A percentile compares a stretch with the other conserved stretches of the same genome.
phyloP scores from a whole-genome alignment of 176 grass and related monocot genomes.

The sorghum (Sorghum bicolor) region Sorghum_bicolor_NCBIv3 NC_012870.2:15160501-15161000 shows the following conservation, averaged over 20 bases:
- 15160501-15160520: background rate
- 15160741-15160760: conserved; percentile 65
- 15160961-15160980: conserved; percentile 83
- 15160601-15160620: conserved; percentile 42
- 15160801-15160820: conserved; percentile 50
- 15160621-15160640: conserved; percentile 71
- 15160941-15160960: conserved; percentile 73
- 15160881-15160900: background rate
- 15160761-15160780: conserved; percentile 45
- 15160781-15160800: conserved; percentile 96
- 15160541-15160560: background rate
- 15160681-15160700: conserved; percentile 88
- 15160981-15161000: conserved; percentile 87
- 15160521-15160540: too few species aligned
- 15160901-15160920: background rate
- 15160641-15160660: conserved; percentile 76
- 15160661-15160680: conserved; percentile 67
- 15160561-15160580: background rate
- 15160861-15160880: background rate
- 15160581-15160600: too few species aligned
- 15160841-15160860: background rate
- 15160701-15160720: conserved; percentile 96
- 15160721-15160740: conserved; percentile 98
- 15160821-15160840: background rate
- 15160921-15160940: conserved; percentile 36